Evolutionary conservation across 306 rosid genomes (phyloP).

Genomic region (Casuarina equisetifolia): DNA sequence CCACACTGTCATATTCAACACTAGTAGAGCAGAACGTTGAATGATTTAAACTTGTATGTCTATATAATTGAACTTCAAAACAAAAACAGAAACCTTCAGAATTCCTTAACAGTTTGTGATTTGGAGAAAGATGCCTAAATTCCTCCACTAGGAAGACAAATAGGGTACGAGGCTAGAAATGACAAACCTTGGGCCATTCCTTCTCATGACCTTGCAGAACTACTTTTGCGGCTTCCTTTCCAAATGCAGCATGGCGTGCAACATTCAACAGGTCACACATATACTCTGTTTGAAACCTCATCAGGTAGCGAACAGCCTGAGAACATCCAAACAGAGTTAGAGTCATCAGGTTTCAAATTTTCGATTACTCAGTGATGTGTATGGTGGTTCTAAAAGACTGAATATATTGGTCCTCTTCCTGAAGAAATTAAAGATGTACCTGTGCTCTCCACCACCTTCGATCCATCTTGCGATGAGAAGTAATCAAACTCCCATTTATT

Average conservation of each 20-base stretch:
- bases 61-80: too few relatives aligned
- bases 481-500: slow-evolving; percentile 72
- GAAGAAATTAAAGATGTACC: slow-evolving; percentile 34
- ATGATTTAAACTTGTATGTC: neutral
- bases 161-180: slow-evolving; percentile 12
- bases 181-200: slow-evolving; percentile 70
- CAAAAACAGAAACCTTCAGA: neutral
- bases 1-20: too few relatives aligned
- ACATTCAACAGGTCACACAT: slow-evolving; percentile 68
- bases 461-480: slow-evolving; percentile 88
- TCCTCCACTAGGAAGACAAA: slow-evolving; percentile 13
- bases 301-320: slow-evolving; percentile 87
- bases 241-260: slow-evolving; percentile 84
- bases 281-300: slow-evolving; percentile 87
- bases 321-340: neutral
- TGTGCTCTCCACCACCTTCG: slow-evolving; percentile 97
- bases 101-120: neutral
- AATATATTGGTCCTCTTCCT: neutral
- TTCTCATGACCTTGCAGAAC: slow-evolving; percentile 49
- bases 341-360: neutral
- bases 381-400: neutral
- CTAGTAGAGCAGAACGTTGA: too few relatives aligned
- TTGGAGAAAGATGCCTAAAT: neutral
- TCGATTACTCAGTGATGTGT: neutral
- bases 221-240: slow-evolving; percentile 73